Conservation (phyloP, 2,329 filamentous ascomycete genomes). For the Clarireedia hainanense region DNA sequence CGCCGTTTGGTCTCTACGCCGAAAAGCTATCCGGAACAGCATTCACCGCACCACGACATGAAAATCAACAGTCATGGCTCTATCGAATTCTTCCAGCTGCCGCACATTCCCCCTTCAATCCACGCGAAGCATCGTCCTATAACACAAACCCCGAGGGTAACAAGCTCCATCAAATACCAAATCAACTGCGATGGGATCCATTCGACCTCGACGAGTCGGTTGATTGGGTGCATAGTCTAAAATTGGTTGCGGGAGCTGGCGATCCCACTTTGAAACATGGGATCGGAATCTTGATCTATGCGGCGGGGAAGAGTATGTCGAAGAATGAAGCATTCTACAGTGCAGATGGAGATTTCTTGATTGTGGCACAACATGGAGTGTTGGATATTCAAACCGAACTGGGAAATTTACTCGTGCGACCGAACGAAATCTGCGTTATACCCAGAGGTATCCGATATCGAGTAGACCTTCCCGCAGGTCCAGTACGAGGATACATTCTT, state of each 20-base stretch:
- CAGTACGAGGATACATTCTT: slow-evolving; percentile 64
- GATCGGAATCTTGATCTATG: slow-evolving; percentile 73
- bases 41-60: slow-evolving; percentile 48
- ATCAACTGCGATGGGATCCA: slow-evolving; percentile 68
- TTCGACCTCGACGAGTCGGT: slow-evolving; percentile 64
- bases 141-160: slow-evolving; percentile 32
- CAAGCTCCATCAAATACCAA: slow-evolving; percentile 62
- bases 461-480: slow-evolving; percentile 54
- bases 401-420: slow-evolving; percentile 65
- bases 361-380: slow-evolving; percentile 66
- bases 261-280: slow-evolving; percentile 73
- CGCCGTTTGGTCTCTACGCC: slow-evolving; percentile 59
- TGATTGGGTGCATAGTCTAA: slow-evolving; percentile 56
- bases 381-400: slow-evolving; percentile 74
- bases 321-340: slow-evolving; percentile 73
- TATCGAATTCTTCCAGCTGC: slow-evolving; percentile 48
- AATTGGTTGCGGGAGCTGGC: slow-evolving; percentile 70
- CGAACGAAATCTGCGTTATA: slow-evolving; percentile 71
- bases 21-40: slow-evolving; percentile 54
- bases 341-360: slow-evolving; percentile 70
- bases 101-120: slow-evolving; percentile 41
- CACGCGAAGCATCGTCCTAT: slow-evolving; percentile 37
- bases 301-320: slow-evolving; percentile 70
- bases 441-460: slow-evolving; percentile 68
- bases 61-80: slow-evolving; percentile 51